Evolutionary conservation across 2,329 filamentous ascomycete genomes (phyloP).

Genomic region (Paramyrothecium roridum): DNA sequence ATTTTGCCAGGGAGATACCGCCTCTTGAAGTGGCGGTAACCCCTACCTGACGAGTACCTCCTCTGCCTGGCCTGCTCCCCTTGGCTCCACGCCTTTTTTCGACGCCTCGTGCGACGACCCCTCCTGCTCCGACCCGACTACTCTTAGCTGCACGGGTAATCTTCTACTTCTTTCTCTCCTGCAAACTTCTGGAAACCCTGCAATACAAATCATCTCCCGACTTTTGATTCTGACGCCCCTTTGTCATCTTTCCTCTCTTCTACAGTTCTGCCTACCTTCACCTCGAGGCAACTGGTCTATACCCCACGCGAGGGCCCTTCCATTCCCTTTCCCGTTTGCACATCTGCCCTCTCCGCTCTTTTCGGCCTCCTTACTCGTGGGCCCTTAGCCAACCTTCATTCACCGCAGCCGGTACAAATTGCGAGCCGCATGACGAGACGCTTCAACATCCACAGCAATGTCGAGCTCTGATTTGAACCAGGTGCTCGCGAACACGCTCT

Average conservation of each 20-base stretch:
- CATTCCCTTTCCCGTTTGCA: slow-evolving; percentile 11
- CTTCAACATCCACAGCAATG: slow-evolving; percentile 47
- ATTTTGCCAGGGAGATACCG: background rate
- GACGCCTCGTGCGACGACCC: background rate
- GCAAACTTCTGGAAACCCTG: background rate
- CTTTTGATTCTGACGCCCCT: background rate
- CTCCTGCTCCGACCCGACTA: background rate
- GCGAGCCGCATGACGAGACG: slow-evolving; percentile 34
- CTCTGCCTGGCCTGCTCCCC: background rate
- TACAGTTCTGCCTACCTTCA: background rate
- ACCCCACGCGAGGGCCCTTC: background rate
- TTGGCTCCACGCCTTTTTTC: background rate
- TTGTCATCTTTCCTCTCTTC: background rate
- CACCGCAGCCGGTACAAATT: slow-evolving; percentile 13
- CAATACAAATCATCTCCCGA: background rate
- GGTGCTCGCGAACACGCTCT: slow-evolving; percentile 96
- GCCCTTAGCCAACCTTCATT: slow-evolving; percentile 17
- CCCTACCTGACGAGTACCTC: background rate
- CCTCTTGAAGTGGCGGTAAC: background rate
- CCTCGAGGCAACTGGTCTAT: background rate
- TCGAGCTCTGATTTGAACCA: slow-evolving; percentile 90
- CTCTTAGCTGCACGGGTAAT: background rate
- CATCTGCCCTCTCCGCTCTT: slow-evolving; percentile 24
- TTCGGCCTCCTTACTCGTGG: slow-evolving; percentile 25
- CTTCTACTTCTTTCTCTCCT: background rate